phyloP scores from a whole-genome alignment of 2,329 filamentous ascomycete genomes.

The Aotearoamyces nothofagi region DNA sequence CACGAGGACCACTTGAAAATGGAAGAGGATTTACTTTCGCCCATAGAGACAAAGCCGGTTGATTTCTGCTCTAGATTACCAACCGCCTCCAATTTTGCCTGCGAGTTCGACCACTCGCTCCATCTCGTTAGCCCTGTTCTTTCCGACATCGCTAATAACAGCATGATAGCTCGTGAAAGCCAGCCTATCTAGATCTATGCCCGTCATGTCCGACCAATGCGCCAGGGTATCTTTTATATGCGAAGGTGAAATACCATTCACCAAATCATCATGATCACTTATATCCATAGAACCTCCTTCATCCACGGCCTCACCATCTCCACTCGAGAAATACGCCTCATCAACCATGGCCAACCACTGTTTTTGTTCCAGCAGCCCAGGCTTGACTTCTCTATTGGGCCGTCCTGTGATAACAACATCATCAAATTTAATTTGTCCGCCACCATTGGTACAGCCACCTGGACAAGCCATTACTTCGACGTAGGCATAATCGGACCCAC shows the following conservation, averaged over 20 bases:
- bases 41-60: conserved; percentile 39
- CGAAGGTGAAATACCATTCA: conserved; percentile 50
- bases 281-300: conserved; percentile 13
- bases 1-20: conserved; percentile 63
- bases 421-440: conserved; percentile 84
- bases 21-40: conserved; percentile 67
- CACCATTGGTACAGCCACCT: conserved; percentile 95
- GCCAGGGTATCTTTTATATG: conserved; percentile 53
- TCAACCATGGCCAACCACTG: conserved; percentile 71
- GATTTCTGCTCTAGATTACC: conserved; percentile 40
- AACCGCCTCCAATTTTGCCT: conserved; percentile 82
- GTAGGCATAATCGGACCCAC: conserved; percentile 62
- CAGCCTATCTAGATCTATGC: conserved; percentile 55
- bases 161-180: conserved; percentile 79
- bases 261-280: conserved; percentile 23
- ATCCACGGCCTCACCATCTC: conserved; percentile 26
- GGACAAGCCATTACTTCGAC: conserved; percentile 99
- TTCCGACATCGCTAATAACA: conserved; percentile 91
- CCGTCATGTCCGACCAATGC: conserved; percentile 63
- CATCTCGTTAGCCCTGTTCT: conserved; percentile 51
- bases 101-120: conserved; percentile 80
- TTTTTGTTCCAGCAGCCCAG: conserved; percentile 68
- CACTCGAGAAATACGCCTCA: conserved; percentile 77
- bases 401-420: conserved; percentile 49
- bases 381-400: conserved; percentile 33